Evolutionary conservation across 2,329 filamentous ascomycete genomes (phyloP).

Genomic region (Dendrostoma leiphaemia): DNA sequence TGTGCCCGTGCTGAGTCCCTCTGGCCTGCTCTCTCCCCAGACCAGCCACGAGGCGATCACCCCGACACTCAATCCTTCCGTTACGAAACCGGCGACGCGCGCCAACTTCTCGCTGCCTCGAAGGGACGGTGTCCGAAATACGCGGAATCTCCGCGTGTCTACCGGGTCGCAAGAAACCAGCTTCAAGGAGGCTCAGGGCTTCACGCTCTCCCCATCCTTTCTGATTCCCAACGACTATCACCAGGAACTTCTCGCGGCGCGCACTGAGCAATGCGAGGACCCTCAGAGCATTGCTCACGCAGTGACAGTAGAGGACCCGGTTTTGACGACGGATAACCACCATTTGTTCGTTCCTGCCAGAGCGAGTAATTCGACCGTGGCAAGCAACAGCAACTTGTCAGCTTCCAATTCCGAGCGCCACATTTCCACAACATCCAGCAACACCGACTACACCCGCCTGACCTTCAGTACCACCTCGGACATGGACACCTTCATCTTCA

Average conservation of each 20-base stretch:
- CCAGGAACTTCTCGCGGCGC: slow-evolving; percentile 48
- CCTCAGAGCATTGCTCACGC: slow-evolving; percentile 32
- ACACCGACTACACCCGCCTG: slow-evolving; percentile 52
- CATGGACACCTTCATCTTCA: slow-evolving; percentile 27
- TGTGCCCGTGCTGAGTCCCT: slow-evolving; percentile 48
- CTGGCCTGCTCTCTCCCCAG: slow-evolving; percentile 33
- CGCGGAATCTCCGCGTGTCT: slow-evolving; percentile 34
- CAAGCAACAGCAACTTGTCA: slow-evolving; percentile 45
- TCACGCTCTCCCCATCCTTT: slow-evolving; percentile 59
- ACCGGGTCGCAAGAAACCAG: slow-evolving; percentile 49
- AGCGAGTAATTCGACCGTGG: slow-evolving; percentile 54
- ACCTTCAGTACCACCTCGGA: slow-evolving; percentile 51
- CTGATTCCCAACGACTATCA: slow-evolving; percentile 60
- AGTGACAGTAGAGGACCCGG: slow-evolving; percentile 31
- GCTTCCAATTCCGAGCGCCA: slow-evolving; percentile 50
- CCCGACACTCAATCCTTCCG: slow-evolving; percentile 34
- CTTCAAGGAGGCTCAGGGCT: slow-evolving; percentile 59
- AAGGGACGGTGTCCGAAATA: slow-evolving; percentile 29
- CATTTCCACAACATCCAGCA: slow-evolving; percentile 51
- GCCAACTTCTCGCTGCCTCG: slow-evolving; percentile 54
- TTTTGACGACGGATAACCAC: slow-evolving; percentile 31
- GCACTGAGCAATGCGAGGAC: slow-evolving; percentile 30
- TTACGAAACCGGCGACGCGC: slow-evolving; percentile 37
- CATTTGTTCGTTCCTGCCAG: slow-evolving; percentile 39
- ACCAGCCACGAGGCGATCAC: slow-evolving; percentile 39